Percentiles rank a stretch among this genome's conserved stretches.
phyloP scores from a whole-genome alignment of 1,139 yeast species.

The Geotrichum macrosporum region DNA sequence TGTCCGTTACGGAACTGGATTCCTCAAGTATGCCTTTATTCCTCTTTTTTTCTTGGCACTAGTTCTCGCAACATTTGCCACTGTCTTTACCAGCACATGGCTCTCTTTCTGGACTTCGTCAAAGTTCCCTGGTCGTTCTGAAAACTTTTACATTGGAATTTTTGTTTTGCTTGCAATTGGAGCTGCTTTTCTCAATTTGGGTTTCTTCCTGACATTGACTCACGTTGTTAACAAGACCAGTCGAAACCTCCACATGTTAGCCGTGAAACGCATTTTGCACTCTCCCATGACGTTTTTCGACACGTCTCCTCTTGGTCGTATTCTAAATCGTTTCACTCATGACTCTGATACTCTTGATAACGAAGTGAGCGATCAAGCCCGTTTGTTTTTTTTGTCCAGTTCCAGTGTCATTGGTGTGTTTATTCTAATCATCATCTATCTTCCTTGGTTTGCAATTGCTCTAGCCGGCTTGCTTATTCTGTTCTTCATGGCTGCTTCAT shows the following conservation, averaged over 20 bases:
- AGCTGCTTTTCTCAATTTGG: constrained; percentile 40
- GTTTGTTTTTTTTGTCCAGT: constrained; percentile 47
- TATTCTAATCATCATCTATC: constrained; percentile 63
- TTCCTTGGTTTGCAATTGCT: constrained; percentile 76
- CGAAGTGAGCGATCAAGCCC: constrained; percentile 45
- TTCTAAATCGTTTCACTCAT: constrained; percentile 69
- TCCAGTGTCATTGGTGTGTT: constrained; percentile 59
- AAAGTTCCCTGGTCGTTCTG: constrained; percentile 48
- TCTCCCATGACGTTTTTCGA: constrained; percentile 71
- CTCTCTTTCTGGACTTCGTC: constrained; percentile 73
- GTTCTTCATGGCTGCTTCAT: constrained; percentile 51
- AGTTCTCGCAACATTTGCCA: constrained; percentile 54
- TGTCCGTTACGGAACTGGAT: constrained; percentile 55
- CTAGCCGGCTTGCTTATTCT: constrained; percentile 50
- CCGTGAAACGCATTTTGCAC: constrained; percentile 60
- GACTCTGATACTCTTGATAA: constrained; percentile 83
- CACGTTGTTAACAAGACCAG: constrained; percentile 47
- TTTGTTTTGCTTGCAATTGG: constrained; percentile 52
- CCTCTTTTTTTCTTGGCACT: constrained; percentile 43
- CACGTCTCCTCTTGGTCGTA: constrained; percentile 66
- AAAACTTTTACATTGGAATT: constrained; percentile 66
- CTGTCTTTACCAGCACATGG: constrained; percentile 73
- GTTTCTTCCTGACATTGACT: constrained; percentile 48
- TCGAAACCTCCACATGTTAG: constrained; percentile 41
- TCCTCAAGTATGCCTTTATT: constrained; percentile 41